Conservation (phyloP, 768 basidiomycete species). For the Cubamyces sp. region DNA sequence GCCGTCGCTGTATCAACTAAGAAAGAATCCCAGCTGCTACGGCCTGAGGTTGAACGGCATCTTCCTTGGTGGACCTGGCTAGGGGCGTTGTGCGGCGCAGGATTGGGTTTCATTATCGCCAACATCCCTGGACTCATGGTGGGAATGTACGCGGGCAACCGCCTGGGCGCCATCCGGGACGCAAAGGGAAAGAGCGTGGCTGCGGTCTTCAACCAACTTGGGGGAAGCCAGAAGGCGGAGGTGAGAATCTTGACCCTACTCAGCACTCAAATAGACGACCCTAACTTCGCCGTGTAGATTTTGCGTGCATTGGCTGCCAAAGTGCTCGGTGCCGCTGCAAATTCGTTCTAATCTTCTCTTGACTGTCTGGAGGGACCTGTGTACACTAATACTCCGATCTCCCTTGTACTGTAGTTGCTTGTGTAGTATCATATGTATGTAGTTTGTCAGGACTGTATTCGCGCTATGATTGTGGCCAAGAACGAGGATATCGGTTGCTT, state of each 20-base stretch:
- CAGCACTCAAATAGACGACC: neutral
- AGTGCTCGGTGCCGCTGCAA: constrained; percentile 70
- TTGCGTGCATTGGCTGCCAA: constrained; percentile 81
- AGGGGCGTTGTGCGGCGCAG: constrained; percentile 72
- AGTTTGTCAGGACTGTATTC: neutral
- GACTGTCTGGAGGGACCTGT: no score
- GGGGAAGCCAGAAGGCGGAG: constrained; percentile 84
- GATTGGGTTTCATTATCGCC: constrained; percentile 53
- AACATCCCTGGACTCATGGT: constrained; percentile 87
- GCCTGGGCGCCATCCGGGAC: constrained; percentile 89
- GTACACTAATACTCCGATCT: no score
- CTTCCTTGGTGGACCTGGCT: constrained; percentile 77
- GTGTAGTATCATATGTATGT: neutral
- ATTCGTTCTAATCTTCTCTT: constrained; percentile 15
- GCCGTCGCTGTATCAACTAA: neutral
- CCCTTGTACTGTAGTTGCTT: constrained; percentile 1
- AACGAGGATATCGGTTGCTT: neutral
- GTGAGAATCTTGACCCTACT: constrained; percentile 45
- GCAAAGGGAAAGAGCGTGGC: constrained; percentile 95
- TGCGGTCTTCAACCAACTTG: constrained; percentile 80
- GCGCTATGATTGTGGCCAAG: neutral
- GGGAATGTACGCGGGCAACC: constrained; percentile 86
- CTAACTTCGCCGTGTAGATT: constrained; percentile 50
- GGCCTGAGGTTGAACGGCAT: constrained; percentile 77
- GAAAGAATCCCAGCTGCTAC: constrained; percentile 54